Evolutionary conservation across 1,284 basidiomycete genomes (phyloP), one percentile per base, ranked within the genome.

Genomic region (Ceratobasidium sp.): DNA sequence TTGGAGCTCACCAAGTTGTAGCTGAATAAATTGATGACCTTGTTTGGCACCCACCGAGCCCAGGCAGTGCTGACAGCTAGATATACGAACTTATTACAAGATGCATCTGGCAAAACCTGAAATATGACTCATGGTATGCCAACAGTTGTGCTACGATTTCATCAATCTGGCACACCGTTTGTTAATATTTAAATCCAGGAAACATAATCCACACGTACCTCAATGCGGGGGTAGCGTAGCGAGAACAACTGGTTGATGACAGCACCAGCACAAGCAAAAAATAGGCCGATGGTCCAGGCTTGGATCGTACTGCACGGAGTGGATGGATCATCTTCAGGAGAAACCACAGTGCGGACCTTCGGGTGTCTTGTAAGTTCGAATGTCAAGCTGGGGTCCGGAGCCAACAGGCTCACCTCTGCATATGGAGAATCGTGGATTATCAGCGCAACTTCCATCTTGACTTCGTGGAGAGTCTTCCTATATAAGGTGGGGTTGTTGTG

Each of bases 261-360:
- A 53, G 14, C 65, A 54, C 84, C 83, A 39, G 82, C 82, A 74
- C 79, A 61, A 75, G 77, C 78, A 54, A 75, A 89, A 65, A 87
- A 78, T 51, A 85, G 79, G 48, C 87, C 88, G 39, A 90, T 84
- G 9, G 85, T 80, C 88, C 88, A 90, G 13, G 85, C 85, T 51
- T 89, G 86, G 66, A 90, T 78, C 0, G 89, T 90, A 51, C 85
- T 78, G 31, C 74, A 84, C 11, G 84, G 86, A 37, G 80, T 77
- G 24, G 76, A 69, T 6, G 77, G 76, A 72, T 82, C 81, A 64
- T 82, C 81, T 34, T 76, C 75, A 41, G 78, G 74, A 43, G 78
- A 78, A 39, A 81, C 81, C 24, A 79, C 79, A n/a, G 81, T 80
- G 61, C 82, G 78, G 37, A 82, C 82, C 68, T 81, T n/a, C n/a